These are phyloP conservation scores for Bruguiera sexangula DNA, from an alignment of 345 rosid species.

Conservation along the genomic window DNA sequence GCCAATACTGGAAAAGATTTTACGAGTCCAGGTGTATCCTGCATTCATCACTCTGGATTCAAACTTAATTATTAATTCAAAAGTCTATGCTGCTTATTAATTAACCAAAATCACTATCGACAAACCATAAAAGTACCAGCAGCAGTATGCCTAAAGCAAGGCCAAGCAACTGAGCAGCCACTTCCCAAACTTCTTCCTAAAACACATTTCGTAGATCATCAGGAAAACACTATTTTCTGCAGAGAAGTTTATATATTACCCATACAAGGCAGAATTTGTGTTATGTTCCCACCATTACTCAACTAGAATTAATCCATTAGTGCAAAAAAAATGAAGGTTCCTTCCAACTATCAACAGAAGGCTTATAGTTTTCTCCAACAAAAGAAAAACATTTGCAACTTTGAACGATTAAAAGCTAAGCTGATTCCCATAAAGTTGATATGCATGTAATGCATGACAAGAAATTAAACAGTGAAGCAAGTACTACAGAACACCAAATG, in stretches of 20 bases:
- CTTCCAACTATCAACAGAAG: not conserved
- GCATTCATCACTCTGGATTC: conserved; percentile 29
- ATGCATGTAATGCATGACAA: not conserved
- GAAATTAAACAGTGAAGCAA: not conserved
- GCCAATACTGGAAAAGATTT: conserved; percentile 60
- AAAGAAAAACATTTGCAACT: not conserved
- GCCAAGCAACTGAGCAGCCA: conserved; percentile 87
- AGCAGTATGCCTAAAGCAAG: conserved; percentile 79
- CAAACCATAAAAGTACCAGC: conserved; percentile 46
- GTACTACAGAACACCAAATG: not conserved
- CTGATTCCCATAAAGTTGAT: not conserved
- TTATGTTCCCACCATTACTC: not conserved
- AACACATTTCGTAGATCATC: conserved; percentile 14
- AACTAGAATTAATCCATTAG: not conserved
- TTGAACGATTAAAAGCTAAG: not conserved
- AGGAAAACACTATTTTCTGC: conserved; percentile 5
- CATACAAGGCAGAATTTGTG: not conserved
- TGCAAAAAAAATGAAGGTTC: not conserved
- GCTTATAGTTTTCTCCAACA: not conserved
- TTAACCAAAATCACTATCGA: not conserved
- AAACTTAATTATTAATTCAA: not conserved
- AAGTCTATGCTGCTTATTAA: not conserved
- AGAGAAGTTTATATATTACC: not conserved
- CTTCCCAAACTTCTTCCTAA: conserved; percentile 99
- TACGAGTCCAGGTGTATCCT: conserved; percentile 87